Conservation (phyloP, 495 filamentous ascomycete species). For the Platismatia glauca region DNA sequence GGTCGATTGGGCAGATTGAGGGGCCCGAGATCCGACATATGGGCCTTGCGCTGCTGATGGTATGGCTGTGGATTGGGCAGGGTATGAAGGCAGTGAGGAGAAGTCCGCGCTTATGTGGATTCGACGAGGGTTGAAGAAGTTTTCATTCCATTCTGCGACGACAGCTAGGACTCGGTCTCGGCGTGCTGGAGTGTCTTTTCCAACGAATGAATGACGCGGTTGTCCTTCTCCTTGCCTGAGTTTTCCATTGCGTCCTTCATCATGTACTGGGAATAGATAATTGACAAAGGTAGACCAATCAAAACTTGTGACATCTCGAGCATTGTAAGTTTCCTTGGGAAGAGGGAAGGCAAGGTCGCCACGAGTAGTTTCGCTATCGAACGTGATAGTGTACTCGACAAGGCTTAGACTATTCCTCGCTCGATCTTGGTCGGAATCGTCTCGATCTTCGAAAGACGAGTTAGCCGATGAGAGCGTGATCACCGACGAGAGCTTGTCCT, state of each 20-base stretch:
- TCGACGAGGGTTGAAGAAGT: slow-evolving; percentile 40
- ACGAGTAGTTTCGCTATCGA: slow-evolving; percentile 37
- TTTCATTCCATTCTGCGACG: slow-evolving; percentile 45
- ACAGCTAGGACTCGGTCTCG: slow-evolving; percentile 35
- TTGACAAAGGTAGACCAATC: slow-evolving; percentile 46
- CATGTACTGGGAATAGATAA: slow-evolving; percentile 39
- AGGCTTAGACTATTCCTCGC: slow-evolving; percentile 14
- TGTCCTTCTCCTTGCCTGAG: slow-evolving; percentile 36
- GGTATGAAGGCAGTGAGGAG: slow-evolving; percentile 21
- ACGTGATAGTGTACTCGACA: slow-evolving; percentile 36
- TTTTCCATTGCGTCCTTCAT: slow-evolving; percentile 36
- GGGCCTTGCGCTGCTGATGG: background rate
- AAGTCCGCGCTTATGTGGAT: slow-evolving; percentile 26
- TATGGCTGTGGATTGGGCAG: slow-evolving; percentile 23
- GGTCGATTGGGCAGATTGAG: background rate
- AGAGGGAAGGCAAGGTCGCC: slow-evolving; percentile 41
- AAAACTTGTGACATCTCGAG: slow-evolving; percentile 36
- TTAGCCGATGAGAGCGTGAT: slow-evolving; percentile 36
- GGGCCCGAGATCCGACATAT: slow-evolving; percentile 1
- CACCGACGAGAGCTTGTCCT: slow-evolving; percentile 33
- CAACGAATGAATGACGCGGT: slow-evolving; percentile 9
- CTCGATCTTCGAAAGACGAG: slow-evolving; percentile 39
- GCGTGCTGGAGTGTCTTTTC: slow-evolving; percentile 28
- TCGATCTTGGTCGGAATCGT: slow-evolving; percentile 18
- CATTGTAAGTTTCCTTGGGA: slow-evolving; percentile 35